Evolutionary conservation across 768 basidiomycete species (phyloP), one percentile per base, ranked within the genome.

Genomic region (Clathrus columnatus): DNA sequence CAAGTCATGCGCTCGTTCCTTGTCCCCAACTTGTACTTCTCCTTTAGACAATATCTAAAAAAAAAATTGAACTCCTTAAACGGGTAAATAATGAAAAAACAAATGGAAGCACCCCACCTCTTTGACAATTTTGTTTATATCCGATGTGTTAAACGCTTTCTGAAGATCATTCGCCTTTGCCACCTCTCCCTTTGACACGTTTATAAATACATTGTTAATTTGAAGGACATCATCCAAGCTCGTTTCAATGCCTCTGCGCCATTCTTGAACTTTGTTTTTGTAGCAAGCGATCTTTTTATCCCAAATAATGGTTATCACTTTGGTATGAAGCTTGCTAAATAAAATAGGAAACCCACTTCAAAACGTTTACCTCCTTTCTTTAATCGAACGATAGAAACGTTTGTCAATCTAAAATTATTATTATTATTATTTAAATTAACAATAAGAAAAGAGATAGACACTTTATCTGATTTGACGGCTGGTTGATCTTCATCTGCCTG

Each of bases 191-290:
- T 98, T 98, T 6, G 93, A 90, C 32, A 98, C 94, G 70, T 98
- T 98, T 29, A 81, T 77, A 70, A 98, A 99, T 52, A 99, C 91
- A 64, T 94, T 91, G 62, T 83, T 87, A 65, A 98, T 94, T 70
- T 99, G 96, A 45, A 98, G 77, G 36, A 99, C 91, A 63, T 99
- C 96, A 64, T 95, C 91, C 28, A 98, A 71, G 71, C 87, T 85
- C 27, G 87, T 91, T 75, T 98, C 94, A 24, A 95, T 87, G 59
- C 93, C 93, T 56, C 80, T 91, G 57, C 96, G 75, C 82, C 85
- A 99, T 68, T 96, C 94, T 62, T 94, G 91, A 24, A 99, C 96
- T 71, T 97, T 97, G 72, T 99, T 99, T 76, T 97, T 95, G 75
- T 98, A 99, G 70, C 93, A 96, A 32, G 96, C 95, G 63, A 99